phyloP scores from a whole-genome alignment of 225 moss, liverwort and hornwort genomes.

The Anthoceros angustus region DNA sequence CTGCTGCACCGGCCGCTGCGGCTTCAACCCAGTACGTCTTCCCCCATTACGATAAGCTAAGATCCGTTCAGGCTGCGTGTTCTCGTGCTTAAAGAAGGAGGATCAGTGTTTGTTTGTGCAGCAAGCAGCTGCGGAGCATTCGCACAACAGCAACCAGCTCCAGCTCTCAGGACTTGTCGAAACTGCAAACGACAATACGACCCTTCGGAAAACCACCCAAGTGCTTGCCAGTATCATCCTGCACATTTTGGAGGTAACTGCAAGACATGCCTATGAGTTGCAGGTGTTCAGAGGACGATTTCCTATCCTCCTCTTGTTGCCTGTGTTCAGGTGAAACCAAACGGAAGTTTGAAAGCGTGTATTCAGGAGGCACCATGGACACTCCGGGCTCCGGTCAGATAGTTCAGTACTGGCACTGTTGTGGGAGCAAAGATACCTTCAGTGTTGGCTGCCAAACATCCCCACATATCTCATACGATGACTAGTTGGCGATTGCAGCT shows the following conservation, averaged over 20 bases:
- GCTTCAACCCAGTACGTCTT: no score
- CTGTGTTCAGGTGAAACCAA: conserved; percentile 53
- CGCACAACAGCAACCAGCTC: not conserved
- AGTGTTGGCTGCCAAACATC: conserved; percentile 69
- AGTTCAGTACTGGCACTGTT: conserved; percentile 80
- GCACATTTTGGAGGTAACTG: conserved; percentile 76
- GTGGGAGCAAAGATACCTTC: conserved; percentile 48
- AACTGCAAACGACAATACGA: conserved; percentile 49
- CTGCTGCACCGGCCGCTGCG: no score
- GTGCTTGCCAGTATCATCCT: conserved; percentile 70
- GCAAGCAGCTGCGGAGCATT: not conserved
- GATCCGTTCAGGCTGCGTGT: no score
- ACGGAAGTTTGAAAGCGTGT: conserved; percentile 79
- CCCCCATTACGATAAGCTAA: no score
- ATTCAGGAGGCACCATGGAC: conserved; percentile 65
- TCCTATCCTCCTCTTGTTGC: not conserved
- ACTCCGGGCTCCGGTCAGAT: conserved; percentile 64
- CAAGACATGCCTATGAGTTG: not conserved
- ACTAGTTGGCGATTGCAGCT: conserved; percentile 11
- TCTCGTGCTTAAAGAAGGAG: no score
- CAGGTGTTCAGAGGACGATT: not conserved
- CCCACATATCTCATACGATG: conserved; percentile 63
- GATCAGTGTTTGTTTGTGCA: not conserved
- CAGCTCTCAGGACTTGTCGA: conserved; percentile 52
- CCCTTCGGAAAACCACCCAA: conserved; percentile 47